A percentile compares a stretch with the other conserved stretches of the same genome.
Conservation (phyloP, 192 early-diverging fungal species). For the Coemansia sp. region DNA sequence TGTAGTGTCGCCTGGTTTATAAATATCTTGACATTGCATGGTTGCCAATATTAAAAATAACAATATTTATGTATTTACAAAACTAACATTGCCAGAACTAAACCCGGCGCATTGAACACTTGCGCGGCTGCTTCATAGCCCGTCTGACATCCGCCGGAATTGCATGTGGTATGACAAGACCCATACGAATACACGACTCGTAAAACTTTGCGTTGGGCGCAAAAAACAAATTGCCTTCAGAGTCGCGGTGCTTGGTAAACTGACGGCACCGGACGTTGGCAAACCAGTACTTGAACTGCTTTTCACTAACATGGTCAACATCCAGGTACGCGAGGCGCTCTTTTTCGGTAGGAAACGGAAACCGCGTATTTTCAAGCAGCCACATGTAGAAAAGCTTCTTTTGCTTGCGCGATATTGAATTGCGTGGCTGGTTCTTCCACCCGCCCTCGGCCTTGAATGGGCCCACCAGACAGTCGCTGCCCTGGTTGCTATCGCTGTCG, state of each 20-base stretch:
- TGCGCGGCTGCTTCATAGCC: constrained; percentile 16
- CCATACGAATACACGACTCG: constrained; percentile 31
- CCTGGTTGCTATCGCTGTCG: constrained; percentile 10
- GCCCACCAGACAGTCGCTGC: not conserved
- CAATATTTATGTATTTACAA: constrained; percentile 4
- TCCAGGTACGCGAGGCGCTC: constrained; percentile 22
- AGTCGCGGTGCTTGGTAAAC: constrained; percentile 26
- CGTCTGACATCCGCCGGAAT: constrained; percentile 17
- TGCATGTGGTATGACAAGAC: constrained; percentile 11
- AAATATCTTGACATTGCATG: not conserved
- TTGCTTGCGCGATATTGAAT: constrained; percentile 32
- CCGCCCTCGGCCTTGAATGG: not conserved
- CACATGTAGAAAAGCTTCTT: constrained; percentile 32
- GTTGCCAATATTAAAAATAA: not conserved
- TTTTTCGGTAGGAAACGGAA: constrained; percentile 31
- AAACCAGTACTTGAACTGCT: constrained; percentile 48
- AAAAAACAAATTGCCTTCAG: constrained; percentile 25
- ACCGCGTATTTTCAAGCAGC: constrained; percentile 25
- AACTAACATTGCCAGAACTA: not conserved
- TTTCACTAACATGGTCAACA: constrained; percentile 22
- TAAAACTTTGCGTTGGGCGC: constrained; percentile 46
- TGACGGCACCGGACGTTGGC: constrained; percentile 47
- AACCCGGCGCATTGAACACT: not conserved
- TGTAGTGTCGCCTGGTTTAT: no score
- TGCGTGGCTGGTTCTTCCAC: constrained; percentile 42